Evolutionary conservation across 345 rosid species (phyloP), one percentile per base, ranked within the genome.

Genomic region (Populus alba): DNA sequence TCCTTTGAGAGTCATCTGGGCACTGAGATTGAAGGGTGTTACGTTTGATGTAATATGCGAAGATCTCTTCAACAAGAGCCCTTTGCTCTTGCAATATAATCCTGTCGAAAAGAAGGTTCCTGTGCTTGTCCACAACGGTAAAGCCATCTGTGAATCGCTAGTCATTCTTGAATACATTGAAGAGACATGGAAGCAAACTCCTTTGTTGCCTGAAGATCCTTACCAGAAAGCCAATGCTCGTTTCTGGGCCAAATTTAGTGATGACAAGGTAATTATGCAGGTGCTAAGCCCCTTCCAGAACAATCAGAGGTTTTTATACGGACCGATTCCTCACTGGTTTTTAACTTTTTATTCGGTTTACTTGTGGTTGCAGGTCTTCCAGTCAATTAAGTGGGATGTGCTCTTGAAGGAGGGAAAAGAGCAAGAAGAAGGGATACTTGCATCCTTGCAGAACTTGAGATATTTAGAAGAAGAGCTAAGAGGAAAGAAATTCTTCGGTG

Each of bases 401-500:
- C 9, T 77, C 8, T 1, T 10, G 7, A 77, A 37, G 68, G 27
- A 77, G 25, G 66, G 72, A 3, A 55, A 76, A 10, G 73, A 76
- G 68, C 73, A 33, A 2, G 67, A 76, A 31, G 74, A 77, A 77
- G 67, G 37, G 23, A 1, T 77, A 38, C 6, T 33, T 20, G 15
- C 3, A 55, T 4, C 68, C 29, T 11, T 37, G 67, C 41, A 68
- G 57, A 57, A 39, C 31, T 70, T 77, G 29, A 41, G 31, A 31
- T 70, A 38, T 17, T 43, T 69, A 53, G 79, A 77, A 59, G 68
- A 68, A 1, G 79, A 77, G 67, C 39, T 77, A 20, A 39, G 27
- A 66, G 79, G 53, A 4, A 74, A 74, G 12, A 74, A 41, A 63
- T 63, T 41, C 39, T 74, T 74, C 29, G 77, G 77, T 2, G 77